Evolutionary conservation across 352 stramenopile genomes (phyloP).

Genomic region (Thalassiosira mediterranea): DNA sequence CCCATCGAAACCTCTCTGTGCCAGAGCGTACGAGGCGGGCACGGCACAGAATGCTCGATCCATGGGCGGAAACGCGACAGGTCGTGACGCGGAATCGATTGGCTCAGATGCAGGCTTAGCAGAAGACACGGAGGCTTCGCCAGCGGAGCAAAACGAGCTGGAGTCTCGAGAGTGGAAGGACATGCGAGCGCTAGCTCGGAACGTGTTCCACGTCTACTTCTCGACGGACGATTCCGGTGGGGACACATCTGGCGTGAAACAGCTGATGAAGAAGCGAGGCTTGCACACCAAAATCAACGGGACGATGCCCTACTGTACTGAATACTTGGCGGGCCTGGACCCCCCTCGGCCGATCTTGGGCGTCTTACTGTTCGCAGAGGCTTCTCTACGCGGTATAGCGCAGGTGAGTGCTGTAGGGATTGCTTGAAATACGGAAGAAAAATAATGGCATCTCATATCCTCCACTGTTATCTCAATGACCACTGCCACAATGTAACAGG

Average conservation of each 20-base stretch:
- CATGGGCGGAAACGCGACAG: neutral
- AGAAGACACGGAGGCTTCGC: neutral
- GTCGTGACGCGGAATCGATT: neutral
- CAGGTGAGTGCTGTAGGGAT: neutral
- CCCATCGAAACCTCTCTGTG: neutral
- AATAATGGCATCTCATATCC: neutral
- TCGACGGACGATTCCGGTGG: slow-evolving; percentile 8
- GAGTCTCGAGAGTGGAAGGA: slow-evolving; percentile 3
- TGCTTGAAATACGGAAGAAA: neutral
- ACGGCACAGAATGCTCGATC: slow-evolving; percentile 5
- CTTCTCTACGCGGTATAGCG: slow-evolving; percentile 24
- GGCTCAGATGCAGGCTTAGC: neutral
- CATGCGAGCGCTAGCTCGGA: slow-evolving; percentile 5
- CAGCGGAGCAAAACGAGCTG: neutral
- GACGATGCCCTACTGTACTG: slow-evolving; percentile 25
- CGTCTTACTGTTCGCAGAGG: slow-evolving; percentile 16
- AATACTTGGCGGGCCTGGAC: neutral
- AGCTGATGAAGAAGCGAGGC: neutral
- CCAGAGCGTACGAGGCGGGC: slow-evolving; percentile 7
- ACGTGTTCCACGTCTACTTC: slow-evolving; percentile 14
- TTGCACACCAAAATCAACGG: slow-evolving; percentile 15
- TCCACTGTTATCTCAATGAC: neutral
- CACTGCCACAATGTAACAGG: too few species aligned
- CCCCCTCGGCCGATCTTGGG: neutral
- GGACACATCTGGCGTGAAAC: slow-evolving; percentile 3